Conservation (phyloP, 2,329 filamentous ascomycete genomes). For the Aspergillus japonicus region DNA sequence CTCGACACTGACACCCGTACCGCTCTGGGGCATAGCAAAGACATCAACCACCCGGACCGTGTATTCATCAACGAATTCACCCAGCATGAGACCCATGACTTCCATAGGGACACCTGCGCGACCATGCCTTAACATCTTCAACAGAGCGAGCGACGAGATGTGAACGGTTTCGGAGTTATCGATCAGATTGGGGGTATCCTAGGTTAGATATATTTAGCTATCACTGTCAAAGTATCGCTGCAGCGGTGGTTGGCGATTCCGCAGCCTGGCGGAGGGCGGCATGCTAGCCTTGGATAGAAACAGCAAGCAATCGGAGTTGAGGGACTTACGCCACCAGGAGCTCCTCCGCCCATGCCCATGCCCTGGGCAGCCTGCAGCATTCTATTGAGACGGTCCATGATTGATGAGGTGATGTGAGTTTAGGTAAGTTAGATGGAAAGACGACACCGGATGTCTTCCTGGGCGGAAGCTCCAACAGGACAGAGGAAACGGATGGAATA, state of each 20-base stretch:
- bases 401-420: slow-evolving; percentile 27
- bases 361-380: slow-evolving; percentile 74
- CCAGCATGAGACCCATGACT: slow-evolving; percentile 99
- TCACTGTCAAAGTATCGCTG: not conserved
- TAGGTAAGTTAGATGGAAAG: slow-evolving; percentile 17
- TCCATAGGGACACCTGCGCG: slow-evolving; percentile 98
- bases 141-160: slow-evolving; percentile 92
- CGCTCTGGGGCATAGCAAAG: slow-evolving; percentile 98
- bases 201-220: slow-evolving; percentile 14
- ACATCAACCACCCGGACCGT: slow-evolving; percentile 98
- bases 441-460: slow-evolving; percentile 29
- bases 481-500: slow-evolving; percentile 4
- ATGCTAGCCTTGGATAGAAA: not conserved
- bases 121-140: slow-evolving; percentile 98
- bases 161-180: slow-evolving; percentile 99
- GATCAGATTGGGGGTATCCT: slow-evolving; percentile 90
- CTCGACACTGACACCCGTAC: slow-evolving; percentile 96
- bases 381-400: slow-evolving; percentile 88
- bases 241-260: not conserved
- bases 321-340: slow-evolving; percentile 42
- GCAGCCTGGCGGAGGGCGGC: not conserved
- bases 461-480: slow-evolving; percentile 29
- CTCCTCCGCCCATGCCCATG: slow-evolving; percentile 49
- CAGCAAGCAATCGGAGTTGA: not conserved
- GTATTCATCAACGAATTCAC: slow-evolving; percentile 98